Evolutionary conservation across 257 asterid genomes (phyloP).

Genomic region (Ilex aquifolium): DNA sequence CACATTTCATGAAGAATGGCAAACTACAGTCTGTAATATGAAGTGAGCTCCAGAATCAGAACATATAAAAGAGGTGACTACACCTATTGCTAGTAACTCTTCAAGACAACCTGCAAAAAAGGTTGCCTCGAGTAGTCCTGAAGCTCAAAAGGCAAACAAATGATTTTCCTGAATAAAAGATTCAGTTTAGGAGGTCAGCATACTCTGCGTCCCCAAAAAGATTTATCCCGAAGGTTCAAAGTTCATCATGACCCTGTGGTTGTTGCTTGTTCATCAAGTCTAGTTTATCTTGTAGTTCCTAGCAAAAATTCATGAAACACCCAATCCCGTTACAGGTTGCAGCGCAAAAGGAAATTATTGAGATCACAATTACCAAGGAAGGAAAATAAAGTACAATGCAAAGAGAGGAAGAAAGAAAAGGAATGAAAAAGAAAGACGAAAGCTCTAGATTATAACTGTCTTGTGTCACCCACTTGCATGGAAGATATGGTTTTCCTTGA

Average conservation of each 20-base stretch:
- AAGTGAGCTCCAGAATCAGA: not conserved
- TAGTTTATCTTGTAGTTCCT: constrained; percentile 79
- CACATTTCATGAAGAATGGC: not conserved
- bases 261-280: constrained; percentile 52
- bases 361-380: no score
- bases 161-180: not conserved
- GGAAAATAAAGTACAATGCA: no score
- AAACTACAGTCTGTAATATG: not conserved
- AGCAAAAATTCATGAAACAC: not conserved
- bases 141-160: not conserved
- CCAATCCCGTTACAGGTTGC: not conserved
- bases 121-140: not conserved
- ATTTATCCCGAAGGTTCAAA: constrained; percentile 28
- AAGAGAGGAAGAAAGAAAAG: no score
- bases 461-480: no score
- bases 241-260: constrained; percentile 72
- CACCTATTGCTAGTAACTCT: not conserved
- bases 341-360: no score
- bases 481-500: no score
- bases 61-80: not conserved
- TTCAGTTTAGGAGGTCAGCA: not conserved
- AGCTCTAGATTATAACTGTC: no score
- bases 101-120: not conserved
- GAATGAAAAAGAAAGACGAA: no score
- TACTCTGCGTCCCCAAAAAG: not conserved